phyloP scores from a whole-genome alignment of 2,329 filamentous ascomycete genomes.

The Canariomyces notabilis region DNA sequence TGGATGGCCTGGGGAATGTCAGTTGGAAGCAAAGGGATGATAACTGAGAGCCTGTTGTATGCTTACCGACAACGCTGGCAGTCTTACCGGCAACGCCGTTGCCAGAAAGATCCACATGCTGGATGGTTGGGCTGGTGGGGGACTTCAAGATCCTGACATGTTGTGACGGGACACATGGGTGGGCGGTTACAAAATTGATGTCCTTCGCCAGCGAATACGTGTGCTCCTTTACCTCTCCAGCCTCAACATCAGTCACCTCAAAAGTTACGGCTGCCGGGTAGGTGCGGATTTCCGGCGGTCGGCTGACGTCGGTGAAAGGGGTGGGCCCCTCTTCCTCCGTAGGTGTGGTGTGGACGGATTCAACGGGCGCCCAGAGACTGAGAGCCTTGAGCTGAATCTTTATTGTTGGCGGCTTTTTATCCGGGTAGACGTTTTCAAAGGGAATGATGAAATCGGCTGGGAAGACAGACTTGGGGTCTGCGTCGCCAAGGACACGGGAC shows the following conservation, averaged over 20 bases:
- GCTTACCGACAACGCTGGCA: conserved; percentile 40
- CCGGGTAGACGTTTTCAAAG: conserved; percentile 48
- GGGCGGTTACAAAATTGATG: conserved; percentile 60
- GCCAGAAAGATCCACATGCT: conserved; percentile 50
- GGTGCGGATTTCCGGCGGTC: conserved; percentile 30
- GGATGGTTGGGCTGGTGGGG: conserved; percentile 54
- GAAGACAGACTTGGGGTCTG: conserved; percentile 48
- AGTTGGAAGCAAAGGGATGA: not conserved
- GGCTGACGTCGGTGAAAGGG: conserved; percentile 34
- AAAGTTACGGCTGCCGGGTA: conserved; percentile 41
- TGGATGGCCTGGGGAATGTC: conserved; percentile 46
- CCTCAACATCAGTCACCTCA: conserved; percentile 37
- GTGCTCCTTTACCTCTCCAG: conserved; percentile 36
- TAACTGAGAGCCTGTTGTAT: not conserved
- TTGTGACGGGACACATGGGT: conserved; percentile 57
- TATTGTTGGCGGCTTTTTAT: conserved; percentile 42
- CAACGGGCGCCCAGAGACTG: conserved; percentile 41
- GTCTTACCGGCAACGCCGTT: conserved; percentile 39
- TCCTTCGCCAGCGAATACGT: conserved; percentile 50
- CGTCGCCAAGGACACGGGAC: conserved; percentile 55
- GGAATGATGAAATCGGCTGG: conserved; percentile 61
- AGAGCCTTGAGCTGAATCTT: conserved; percentile 47
- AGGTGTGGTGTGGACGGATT: conserved; percentile 43
- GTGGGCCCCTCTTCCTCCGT: conserved; percentile 38
- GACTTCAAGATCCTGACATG: conserved; percentile 55